Conservation (phyloP, 345 rosid genomes). For the Cardamine chenopodiifolia region DNA sequence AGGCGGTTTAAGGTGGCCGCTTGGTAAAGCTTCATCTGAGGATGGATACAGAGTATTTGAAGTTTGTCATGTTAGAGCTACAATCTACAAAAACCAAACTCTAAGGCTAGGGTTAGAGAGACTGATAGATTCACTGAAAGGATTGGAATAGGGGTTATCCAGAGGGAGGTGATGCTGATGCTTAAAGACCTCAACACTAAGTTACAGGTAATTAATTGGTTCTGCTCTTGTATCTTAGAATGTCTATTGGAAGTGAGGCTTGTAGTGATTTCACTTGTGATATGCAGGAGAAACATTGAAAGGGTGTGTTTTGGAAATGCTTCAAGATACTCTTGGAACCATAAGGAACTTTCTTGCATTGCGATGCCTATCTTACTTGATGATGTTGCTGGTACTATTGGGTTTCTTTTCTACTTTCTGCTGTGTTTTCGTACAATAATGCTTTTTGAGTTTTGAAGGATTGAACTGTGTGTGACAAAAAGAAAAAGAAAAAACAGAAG, state of each 20-base stretch:
- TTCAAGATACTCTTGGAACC: conserved; percentile 27
- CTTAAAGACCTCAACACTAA: conserved; percentile 55
- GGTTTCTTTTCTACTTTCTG: background rate
- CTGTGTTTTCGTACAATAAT: background rate
- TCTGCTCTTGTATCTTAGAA: background rate
- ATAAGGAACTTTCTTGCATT: conserved; percentile 38
- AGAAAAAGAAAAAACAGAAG: background rate
- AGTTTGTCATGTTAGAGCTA: conserved; percentile 51
- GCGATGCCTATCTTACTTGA: background rate
- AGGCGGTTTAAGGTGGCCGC: conserved; percentile 75
- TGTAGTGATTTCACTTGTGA: background rate
- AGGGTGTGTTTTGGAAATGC: conserved; percentile 27
- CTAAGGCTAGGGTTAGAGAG: conserved; percentile 51
- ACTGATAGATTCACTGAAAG: conserved; percentile 62
- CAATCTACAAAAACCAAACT: conserved; percentile 47
- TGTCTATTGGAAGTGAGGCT: conserved; percentile 12
- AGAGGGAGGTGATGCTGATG: conserved; percentile 49
- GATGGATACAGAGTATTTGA: conserved; percentile 52
- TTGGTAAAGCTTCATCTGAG: conserved; percentile 48
- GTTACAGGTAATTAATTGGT: conserved; percentile 29
- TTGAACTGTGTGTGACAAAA: conserved; percentile 12
- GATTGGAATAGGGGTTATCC: conserved; percentile 44
- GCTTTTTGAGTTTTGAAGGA: background rate
- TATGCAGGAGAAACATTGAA: conserved; percentile 32
- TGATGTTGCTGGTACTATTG: background rate